These are phyloP conservation scores for Ogataea pignaliae DNA, from an alignment of 805 yeast genomes.

Conservation along the genomic window DNA sequence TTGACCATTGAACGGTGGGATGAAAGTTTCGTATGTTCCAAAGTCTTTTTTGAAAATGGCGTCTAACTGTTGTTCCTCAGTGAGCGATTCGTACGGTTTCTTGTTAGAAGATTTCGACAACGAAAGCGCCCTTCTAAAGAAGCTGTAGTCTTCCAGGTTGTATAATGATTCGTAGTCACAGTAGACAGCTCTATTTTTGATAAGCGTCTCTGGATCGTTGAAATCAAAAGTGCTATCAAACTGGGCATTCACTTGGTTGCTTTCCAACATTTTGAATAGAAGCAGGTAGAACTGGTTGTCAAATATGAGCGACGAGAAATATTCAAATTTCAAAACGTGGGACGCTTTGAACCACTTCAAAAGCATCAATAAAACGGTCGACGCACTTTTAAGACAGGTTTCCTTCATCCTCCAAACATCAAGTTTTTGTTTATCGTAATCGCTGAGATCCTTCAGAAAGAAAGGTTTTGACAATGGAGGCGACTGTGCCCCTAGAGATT, in stretches of 20 bases:
- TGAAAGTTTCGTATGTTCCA: conserved; percentile 14
- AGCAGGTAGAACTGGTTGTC: conserved; percentile 58
- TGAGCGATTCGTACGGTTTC: conserved; percentile 7
- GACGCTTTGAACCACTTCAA: conserved; percentile 74
- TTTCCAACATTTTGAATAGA: conserved; percentile 30
- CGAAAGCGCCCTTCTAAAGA: conserved; percentile 19
- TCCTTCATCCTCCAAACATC: conserved; percentile 63
- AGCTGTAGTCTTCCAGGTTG: conserved; percentile 23
- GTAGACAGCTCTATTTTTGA: conserved; percentile 27
- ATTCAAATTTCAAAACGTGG: conserved; percentile 78
- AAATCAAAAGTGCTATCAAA: conserved; percentile 22
- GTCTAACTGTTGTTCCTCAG: conserved; percentile 11
- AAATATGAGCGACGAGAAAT: conserved; percentile 62
- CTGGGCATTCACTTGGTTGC: conserved; percentile 26
- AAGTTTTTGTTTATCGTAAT: conserved; percentile 35
- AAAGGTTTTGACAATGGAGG: conserved; percentile 9
- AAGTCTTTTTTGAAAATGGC: conserved; percentile 15
- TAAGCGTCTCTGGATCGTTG: conserved; percentile 22
- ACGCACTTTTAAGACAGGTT: conserved; percentile 52
- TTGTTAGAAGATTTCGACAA: conserved; percentile 6
- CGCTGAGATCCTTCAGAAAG: conserved; percentile 9
- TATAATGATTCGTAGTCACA: conserved; percentile 29
- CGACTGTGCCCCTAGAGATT: conserved; percentile 16
- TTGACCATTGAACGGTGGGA: conserved; percentile 28
- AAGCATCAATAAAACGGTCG: conserved; percentile 48